phyloP scores from a whole-genome alignment of 2,329 filamentous ascomycete species.

The Fusarium foetens region DNA sequence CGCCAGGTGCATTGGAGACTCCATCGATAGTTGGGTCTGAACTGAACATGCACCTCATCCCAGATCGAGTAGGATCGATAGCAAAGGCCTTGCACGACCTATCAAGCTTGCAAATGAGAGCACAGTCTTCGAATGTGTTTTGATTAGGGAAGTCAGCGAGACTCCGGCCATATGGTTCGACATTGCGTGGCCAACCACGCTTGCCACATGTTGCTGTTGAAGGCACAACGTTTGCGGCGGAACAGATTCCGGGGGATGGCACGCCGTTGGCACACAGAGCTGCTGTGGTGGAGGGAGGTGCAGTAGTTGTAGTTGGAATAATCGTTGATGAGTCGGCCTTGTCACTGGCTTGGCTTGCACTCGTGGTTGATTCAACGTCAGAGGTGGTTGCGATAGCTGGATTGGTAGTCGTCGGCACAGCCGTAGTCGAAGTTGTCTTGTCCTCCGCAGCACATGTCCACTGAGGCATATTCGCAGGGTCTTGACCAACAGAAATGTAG shows the following conservation, averaged over 20 bases:
- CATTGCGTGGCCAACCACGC: constrained; percentile 2
- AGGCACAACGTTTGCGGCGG: neutral
- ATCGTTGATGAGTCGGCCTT: neutral
- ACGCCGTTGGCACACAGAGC: constrained; percentile 15
- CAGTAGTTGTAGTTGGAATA: neutral
- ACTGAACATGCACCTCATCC: constrained; percentile 14
- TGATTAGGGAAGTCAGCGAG: constrained; percentile 1
- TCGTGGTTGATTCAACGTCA: neutral
- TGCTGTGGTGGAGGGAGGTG: neutral
- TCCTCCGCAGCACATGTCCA: constrained; percentile 12
- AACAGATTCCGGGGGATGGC: constrained; percentile 22
- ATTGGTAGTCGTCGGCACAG: neutral
- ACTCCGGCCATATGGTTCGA: constrained; percentile 4
- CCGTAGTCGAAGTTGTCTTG: neutral
- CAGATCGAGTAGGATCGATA: neutral
- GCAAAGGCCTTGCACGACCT: constrained; percentile 21
- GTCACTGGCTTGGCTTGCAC: neutral
- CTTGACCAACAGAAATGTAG: constrained; percentile 25
- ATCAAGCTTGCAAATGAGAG: constrained; percentile 26
- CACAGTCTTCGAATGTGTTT: constrained; percentile 25
- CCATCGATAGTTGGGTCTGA: neutral
- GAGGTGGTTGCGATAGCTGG: neutral
- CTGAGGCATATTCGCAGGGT: constrained; percentile 1
- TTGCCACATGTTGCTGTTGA: constrained; percentile 15
- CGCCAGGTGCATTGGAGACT: neutral